These are phyloP conservation scores for Isabelozyma rhagii DNA, from an alignment of 805 yeast genomes.

Conservation along the genomic window DNA sequence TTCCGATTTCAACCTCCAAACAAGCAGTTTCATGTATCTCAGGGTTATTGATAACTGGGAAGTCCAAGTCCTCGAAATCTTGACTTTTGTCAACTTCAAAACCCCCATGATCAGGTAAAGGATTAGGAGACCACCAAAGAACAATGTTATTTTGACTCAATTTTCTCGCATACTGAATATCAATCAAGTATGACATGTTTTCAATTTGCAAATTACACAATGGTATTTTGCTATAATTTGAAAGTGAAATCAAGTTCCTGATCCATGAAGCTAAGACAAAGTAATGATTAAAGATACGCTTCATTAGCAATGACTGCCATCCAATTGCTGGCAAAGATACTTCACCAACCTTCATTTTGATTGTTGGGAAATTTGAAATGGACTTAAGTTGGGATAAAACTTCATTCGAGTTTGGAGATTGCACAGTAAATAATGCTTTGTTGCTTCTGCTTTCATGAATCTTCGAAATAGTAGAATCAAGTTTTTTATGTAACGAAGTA, in stretches of 20 bases:
- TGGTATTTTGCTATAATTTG: slow-evolving; percentile 79
- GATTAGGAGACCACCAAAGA: slow-evolving; percentile 90
- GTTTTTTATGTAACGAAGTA: slow-evolving; percentile 52
- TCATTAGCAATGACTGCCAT: slow-evolving; percentile 72
- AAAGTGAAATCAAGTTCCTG: slow-evolving; percentile 56
- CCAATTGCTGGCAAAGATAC: slow-evolving; percentile 67
- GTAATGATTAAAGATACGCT: slow-evolving; percentile 65
- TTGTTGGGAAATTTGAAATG: slow-evolving; percentile 56
- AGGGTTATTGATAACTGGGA: slow-evolving; percentile 72
- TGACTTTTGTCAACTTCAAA: slow-evolving; percentile 57
- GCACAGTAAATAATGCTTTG: slow-evolving; percentile 63
- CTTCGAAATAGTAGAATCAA: slow-evolving; percentile 52
- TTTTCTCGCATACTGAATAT: slow-evolving; percentile 80
- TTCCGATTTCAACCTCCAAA: slow-evolving; percentile 73
- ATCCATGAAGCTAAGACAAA: slow-evolving; percentile 75
- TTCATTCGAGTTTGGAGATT: slow-evolving; percentile 59
- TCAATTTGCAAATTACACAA: slow-evolving; percentile 81
- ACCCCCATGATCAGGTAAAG: slow-evolving; percentile 85
- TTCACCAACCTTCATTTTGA: slow-evolving; percentile 59
- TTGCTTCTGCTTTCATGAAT: slow-evolving; percentile 61
- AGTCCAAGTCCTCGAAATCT: slow-evolving; percentile 57
- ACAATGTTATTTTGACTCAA: slow-evolving; percentile 63
- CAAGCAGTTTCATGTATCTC: slow-evolving; percentile 77
- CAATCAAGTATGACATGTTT: slow-evolving; percentile 75
- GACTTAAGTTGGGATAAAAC: slow-evolving; percentile 46